Percentiles rank a stretch among this genome's conserved stretches.
These are phyloP conservation scores for Coccinonectria pachysandricola DNA, from an alignment of 2,329 filamentous ascomycete genomes.

Conservation along the genomic window DNA sequence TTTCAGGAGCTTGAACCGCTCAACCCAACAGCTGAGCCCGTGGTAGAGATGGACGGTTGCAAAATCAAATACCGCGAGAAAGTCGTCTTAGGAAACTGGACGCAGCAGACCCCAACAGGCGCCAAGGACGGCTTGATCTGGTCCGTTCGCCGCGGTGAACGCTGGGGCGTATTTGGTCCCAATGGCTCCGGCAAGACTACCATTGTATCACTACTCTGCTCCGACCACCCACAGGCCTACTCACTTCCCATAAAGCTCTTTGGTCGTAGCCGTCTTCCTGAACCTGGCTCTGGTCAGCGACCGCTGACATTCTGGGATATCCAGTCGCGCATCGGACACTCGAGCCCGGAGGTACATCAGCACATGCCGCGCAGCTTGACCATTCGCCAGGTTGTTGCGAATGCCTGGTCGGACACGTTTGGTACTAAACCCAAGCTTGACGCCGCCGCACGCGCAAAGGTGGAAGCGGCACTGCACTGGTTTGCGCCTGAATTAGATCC, in stretches of 20 bases:
- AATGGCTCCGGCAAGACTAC: conserved; percentile 97
- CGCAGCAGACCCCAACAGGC: conserved; percentile 42
- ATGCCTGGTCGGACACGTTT: conserved; percentile 86
- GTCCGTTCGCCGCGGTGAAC: conserved; percentile 71
- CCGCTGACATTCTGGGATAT: conserved; percentile 90
- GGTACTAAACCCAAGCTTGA: conserved; percentile 57
- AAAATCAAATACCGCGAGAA: conserved; percentile 71
- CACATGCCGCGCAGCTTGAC: conserved; percentile 77
- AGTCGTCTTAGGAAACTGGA: conserved; percentile 72
- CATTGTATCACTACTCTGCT: conserved; percentile 81
- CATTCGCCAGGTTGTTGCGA: conserved; percentile 66
- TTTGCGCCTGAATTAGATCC: conserved; percentile 74
- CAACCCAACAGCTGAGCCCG: conserved; percentile 44
- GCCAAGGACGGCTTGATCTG: conserved; percentile 60
- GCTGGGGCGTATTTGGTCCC: conserved; percentile 87
- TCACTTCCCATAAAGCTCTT: conserved; percentile 81
- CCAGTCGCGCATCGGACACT: conserved; percentile 81
- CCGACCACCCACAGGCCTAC: conserved; percentile 92
- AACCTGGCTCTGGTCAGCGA: conserved; percentile 50
- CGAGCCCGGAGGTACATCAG: conserved; percentile 85
- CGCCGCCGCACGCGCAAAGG: conserved; percentile 41
- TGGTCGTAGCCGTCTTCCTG: conserved; percentile 68
- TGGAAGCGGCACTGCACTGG: conserved; percentile 63
- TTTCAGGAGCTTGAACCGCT: conserved; percentile 12
- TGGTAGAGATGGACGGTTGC: conserved; percentile 84